Conservation (phyloP, 192 early-diverging fungal genomes). For the Diversispora eburnea region DNA sequence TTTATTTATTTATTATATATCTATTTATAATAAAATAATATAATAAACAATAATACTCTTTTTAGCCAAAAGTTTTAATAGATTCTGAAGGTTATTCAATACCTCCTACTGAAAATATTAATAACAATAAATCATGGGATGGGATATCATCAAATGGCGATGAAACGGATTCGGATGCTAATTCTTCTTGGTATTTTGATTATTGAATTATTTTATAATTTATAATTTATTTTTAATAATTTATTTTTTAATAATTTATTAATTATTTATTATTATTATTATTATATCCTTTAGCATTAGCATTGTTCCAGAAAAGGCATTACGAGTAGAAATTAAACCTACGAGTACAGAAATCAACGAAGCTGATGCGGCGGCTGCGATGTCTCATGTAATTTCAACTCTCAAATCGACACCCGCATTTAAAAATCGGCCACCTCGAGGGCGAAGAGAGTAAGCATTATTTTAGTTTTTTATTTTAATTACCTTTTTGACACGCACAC, state of each 20-base stretch:
- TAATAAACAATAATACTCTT: too few relatives aligned
- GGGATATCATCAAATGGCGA: constrained; percentile 28
- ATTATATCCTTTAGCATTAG: not conserved
- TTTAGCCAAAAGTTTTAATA: too few relatives aligned
- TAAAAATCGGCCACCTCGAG: not conserved
- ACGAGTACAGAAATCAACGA: constrained; percentile 30
- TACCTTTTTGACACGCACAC: too few relatives aligned
- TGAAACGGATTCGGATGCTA: constrained; percentile 38
- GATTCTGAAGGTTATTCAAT: too few relatives aligned
- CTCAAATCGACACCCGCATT: constrained; percentile 32
- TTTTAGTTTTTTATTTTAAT: too few relatives aligned
- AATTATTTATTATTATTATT: not conserved
- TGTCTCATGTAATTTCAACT: constrained; percentile 34
- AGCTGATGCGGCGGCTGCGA: constrained; percentile 28
- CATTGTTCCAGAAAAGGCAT: constrained; percentile 6
- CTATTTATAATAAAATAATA: too few relatives aligned
- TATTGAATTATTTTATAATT: constrained; percentile 26
- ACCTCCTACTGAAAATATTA: too few relatives aligned
- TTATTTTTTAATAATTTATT: not conserved
- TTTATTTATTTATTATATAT: too few relatives aligned
- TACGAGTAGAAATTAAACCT: constrained; percentile 43
- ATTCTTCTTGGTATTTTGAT: not conserved
- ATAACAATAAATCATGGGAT: not conserved
- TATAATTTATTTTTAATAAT: too few relatives aligned
- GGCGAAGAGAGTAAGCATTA: too few relatives aligned